Conservation (phyloP, 495 filamentous ascomycete genomes). For the Hypoxylon lienhwacheense region DNA sequence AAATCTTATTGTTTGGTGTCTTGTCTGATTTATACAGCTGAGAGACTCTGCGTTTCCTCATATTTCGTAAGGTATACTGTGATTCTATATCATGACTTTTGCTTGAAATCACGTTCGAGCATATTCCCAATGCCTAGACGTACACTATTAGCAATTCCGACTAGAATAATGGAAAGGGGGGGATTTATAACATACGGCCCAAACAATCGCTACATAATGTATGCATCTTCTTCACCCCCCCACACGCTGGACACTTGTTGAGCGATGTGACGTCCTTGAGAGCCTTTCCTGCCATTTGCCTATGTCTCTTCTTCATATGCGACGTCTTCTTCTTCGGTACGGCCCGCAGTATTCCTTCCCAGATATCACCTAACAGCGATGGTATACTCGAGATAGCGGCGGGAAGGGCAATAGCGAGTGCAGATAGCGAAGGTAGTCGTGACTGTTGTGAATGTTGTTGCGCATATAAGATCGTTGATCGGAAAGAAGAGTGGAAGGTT, state of each 20-base stretch:
- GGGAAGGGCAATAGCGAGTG: constrained; percentile 55
- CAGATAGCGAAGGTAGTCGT: constrained; percentile 50
- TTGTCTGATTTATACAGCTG: constrained; percentile 12
- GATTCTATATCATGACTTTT: constrained; percentile 6
- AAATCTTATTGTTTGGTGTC: constrained; percentile 9
- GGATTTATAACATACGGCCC: constrained; percentile 39
- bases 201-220: constrained; percentile 78
- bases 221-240: constrained; percentile 83
- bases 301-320: constrained; percentile 89
- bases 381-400: constrained; percentile 55
- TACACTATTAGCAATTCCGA: constrained; percentile 4
- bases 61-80: too few relatives aligned
- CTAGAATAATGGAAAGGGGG: neutral
- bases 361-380: constrained; percentile 70
- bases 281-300: constrained; percentile 91
- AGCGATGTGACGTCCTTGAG: constrained; percentile 85
- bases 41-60: neutral
- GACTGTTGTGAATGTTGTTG: constrained; percentile 42
- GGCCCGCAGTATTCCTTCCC: constrained; percentile 88
- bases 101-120: constrained; percentile 27
- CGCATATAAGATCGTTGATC: constrained; percentile 43
- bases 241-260: constrained; percentile 86
- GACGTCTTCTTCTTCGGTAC: constrained; percentile 99
- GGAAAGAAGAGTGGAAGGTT: constrained; percentile 43
- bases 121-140: constrained; percentile 19